Conservation (phyloP, 2,329 filamentous ascomycete genomes). For the Dendrostoma leiphaemia region DNA sequence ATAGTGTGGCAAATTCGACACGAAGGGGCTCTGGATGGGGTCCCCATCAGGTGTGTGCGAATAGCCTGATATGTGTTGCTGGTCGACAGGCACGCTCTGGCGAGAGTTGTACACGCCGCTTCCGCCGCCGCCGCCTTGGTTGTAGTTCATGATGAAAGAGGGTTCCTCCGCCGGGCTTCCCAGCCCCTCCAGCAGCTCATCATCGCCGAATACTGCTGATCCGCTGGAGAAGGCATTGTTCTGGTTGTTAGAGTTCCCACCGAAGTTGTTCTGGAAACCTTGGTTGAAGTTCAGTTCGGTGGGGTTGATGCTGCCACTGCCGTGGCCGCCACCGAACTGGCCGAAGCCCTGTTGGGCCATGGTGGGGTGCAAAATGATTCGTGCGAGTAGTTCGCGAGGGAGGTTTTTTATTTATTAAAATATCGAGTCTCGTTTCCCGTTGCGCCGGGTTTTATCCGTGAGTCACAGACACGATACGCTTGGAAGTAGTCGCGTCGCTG, state of each 20-base stretch:
- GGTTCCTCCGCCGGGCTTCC: slow-evolving; percentile 53
- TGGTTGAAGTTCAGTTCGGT: slow-evolving; percentile 71
- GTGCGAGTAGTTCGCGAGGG: neutral
- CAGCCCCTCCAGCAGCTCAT: slow-evolving; percentile 79
- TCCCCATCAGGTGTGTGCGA: slow-evolving; percentile 90
- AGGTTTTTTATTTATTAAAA: neutral
- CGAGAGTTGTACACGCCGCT: slow-evolving; percentile 49
- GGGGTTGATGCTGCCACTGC: slow-evolving; percentile 68
- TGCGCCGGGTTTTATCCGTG: neutral
- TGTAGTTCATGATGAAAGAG: slow-evolving; percentile 54
- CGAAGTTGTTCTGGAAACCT: slow-evolving; percentile 62
- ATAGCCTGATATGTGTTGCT: slow-evolving; percentile 72
- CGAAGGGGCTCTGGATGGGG: slow-evolving; percentile 87
- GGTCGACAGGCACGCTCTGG: slow-evolving; percentile 63
- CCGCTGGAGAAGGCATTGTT: slow-evolving; percentile 73
- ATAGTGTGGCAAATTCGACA: slow-evolving; percentile 75
- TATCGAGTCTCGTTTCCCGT: neutral
- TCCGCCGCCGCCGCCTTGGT: slow-evolving; percentile 40
- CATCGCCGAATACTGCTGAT: slow-evolving; percentile 78
- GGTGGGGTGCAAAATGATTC: slow-evolving; percentile 17
- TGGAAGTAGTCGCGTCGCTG: neutral
- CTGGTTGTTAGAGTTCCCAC: slow-evolving; percentile 52
- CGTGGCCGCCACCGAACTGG: slow-evolving; percentile 54
- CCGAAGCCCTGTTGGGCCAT: slow-evolving; percentile 59
- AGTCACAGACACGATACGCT: slow-evolving; percentile 3